A percentile compares a stretch with the other conserved stretches of the same genome.
phyloP scores from a whole-genome alignment of 2,329 filamentous ascomycete species.

The Pseudocercospora vitis region DNA sequence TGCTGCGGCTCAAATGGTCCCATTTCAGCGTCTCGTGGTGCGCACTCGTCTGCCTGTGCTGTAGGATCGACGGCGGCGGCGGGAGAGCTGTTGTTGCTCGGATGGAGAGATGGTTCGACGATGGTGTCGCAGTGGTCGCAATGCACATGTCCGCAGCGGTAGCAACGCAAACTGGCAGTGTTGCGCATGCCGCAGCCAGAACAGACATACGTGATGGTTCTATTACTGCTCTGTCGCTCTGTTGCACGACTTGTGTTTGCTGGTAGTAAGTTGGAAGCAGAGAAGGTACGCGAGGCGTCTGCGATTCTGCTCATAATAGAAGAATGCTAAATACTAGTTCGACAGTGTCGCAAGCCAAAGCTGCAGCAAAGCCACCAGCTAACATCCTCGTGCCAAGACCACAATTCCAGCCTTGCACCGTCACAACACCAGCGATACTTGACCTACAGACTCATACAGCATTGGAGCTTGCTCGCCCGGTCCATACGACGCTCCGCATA shows the following conservation, averaged over 20 bases:
- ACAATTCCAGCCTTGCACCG: conserved; percentile 2
- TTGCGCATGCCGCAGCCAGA: conserved; percentile 10
- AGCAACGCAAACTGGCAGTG: conserved; percentile 2
- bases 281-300: not conserved
- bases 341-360: not conserved
- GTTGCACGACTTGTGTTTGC: not conserved
- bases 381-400: not conserved
- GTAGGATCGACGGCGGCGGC: not conserved
- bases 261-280: not conserved
- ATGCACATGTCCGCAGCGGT: conserved; percentile 5
- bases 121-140: conserved; percentile 11
- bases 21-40: too few species aligned
- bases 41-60: not conserved
- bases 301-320: not conserved
- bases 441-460: conserved; percentile 11
- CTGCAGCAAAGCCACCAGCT: not conserved
- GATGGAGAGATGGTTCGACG: not conserved
- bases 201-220: conserved; percentile 10
- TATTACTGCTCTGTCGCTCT: not conserved
- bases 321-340: not conserved
- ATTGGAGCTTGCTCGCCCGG: conserved; percentile 17
- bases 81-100: too few species aligned
- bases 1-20: too few species aligned
- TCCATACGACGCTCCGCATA: conserved; percentile 7
- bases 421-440: conserved; percentile 6